Evolutionary conservation across 148 eudicot genomes (phyloP).

Genomic region (Dianthus caryophyllus): DNA sequence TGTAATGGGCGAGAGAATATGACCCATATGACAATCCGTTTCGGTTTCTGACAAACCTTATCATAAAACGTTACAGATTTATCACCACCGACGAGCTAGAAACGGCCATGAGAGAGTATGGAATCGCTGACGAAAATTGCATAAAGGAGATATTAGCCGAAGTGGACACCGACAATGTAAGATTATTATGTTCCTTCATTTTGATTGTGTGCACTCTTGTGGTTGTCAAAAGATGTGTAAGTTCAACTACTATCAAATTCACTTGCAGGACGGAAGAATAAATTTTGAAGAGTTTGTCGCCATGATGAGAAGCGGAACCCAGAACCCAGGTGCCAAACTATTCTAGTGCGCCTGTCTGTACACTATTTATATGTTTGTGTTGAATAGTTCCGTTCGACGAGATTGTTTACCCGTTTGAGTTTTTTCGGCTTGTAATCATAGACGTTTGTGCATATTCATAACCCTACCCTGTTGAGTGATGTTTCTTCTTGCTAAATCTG

Average conservation of each 20-base stretch:
- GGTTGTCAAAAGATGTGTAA: background rate
- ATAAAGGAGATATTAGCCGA: slow-evolving; percentile 75
- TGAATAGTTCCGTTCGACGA: background rate
- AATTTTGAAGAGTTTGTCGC: slow-evolving; percentile 74
- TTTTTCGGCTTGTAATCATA: background rate
- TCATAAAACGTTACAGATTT: slow-evolving; percentile 31
- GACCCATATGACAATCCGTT: background rate
- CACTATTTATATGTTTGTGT: background rate
- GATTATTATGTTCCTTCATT: slow-evolving; percentile 4
- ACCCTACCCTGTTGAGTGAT: background rate
- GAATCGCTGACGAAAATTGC: slow-evolving; percentile 71
- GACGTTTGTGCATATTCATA: background rate
- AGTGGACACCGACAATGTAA: slow-evolving; percentile 86
- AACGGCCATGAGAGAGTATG: slow-evolving; percentile 75
- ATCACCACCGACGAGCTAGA: slow-evolving; percentile 87
- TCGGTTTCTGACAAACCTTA: background rate
- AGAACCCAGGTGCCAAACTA: slow-evolving; percentile 28
- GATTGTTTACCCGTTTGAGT: background rate
- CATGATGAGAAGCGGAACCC: slow-evolving; percentile 88
- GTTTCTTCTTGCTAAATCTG: background rate
- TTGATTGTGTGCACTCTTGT: background rate
- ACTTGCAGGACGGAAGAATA: slow-evolving; percentile 74
- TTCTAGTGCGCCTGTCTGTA: background rate
- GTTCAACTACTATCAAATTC: background rate
- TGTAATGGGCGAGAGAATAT: background rate